Conservation (phyloP, 2,329 filamentous ascomycete species). For the Curvularia verruculosa region DNA sequence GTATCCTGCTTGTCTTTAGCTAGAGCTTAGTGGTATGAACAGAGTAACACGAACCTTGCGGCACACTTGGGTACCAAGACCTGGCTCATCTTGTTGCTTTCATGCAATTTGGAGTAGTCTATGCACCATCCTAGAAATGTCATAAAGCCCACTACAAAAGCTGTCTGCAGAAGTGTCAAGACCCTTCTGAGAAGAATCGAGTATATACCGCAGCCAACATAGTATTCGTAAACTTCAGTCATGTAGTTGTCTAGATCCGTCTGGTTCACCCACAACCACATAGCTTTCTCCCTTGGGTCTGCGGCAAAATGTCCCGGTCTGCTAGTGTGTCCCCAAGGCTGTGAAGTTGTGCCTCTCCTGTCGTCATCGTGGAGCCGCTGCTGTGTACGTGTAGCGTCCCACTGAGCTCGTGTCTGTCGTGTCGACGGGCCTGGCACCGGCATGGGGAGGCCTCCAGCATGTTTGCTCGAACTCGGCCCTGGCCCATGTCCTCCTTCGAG, state of each 20-base stretch:
- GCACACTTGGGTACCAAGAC: conserved; percentile 78
- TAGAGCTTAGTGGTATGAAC: background rate
- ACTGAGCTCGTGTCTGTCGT: conserved; percentile 54
- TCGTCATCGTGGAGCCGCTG: conserved; percentile 52
- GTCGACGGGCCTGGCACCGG: conserved; percentile 54
- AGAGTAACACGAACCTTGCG: conserved; percentile 36
- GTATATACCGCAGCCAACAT: conserved; percentile 79
- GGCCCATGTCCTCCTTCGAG: conserved; percentile 59
- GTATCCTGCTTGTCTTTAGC: conserved; percentile 64
- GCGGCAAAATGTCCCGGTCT: conserved; percentile 42
- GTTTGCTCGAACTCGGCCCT: conserved; percentile 28
- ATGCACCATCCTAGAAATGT: conserved; percentile 87
- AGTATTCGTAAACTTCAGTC: conserved; percentile 85
- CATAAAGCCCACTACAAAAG: conserved; percentile 80
- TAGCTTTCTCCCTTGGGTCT: conserved; percentile 74
- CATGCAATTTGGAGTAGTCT: conserved; percentile 75
- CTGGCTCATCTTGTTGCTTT: conserved; percentile 65
- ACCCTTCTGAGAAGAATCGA: conserved; percentile 77
- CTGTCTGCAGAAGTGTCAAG: conserved; percentile 78
- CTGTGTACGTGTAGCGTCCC: conserved; percentile 56
- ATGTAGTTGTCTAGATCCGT: conserved; percentile 89
- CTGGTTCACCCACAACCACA: conserved; percentile 94
- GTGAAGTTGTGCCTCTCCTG: conserved; percentile 18
- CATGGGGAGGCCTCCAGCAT: conserved; percentile 44
- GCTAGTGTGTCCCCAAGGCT: conserved; percentile 31